Evolutionary conservation across 164 flowering plant species (phyloP).

Genomic region (Berberis vulgaris): DNA sequence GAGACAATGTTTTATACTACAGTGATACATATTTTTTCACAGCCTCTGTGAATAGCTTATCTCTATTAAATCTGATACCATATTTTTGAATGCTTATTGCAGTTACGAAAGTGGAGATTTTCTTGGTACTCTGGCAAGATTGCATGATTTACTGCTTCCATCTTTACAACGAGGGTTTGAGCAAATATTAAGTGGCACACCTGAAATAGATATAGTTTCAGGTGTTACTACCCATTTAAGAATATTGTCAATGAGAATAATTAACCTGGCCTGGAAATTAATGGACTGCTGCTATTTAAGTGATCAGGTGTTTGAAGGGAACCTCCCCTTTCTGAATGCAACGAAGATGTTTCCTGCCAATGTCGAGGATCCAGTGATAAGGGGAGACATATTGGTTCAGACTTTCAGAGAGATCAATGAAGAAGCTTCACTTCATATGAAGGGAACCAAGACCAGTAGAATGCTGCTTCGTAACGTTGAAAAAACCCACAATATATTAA

Average conservation of each 20-base stretch:
- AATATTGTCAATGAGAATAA: slow-evolving; percentile 60
- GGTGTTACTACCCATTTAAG: slow-evolving; percentile 47
- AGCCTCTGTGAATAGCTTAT: no score
- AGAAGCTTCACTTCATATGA: slow-evolving; percentile 21
- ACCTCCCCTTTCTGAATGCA: slow-evolving; percentile 28
- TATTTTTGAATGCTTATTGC: slow-evolving; percentile 11
- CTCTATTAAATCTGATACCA: background rate
- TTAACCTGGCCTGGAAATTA: slow-evolving; percentile 71
- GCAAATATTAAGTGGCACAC: slow-evolving; percentile 22
- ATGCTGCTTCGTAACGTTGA: slow-evolving; percentile 70
- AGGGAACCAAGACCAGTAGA: slow-evolving; percentile 25
- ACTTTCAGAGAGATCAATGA: slow-evolving; percentile 57
- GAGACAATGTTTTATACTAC: no score
- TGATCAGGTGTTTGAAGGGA: slow-evolving; percentile 42
- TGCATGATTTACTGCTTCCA: slow-evolving; percentile 84
- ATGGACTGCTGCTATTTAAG: slow-evolving; percentile 67
- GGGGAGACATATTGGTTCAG: slow-evolving; percentile 81
- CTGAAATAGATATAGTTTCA: slow-evolving; percentile 21
- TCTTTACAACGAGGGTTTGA: slow-evolving; percentile 55
- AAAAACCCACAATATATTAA: slow-evolving; percentile 30
- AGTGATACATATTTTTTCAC: no score
- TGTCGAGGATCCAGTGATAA: slow-evolving; percentile 80
- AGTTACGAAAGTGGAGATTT: slow-evolving; percentile 79
- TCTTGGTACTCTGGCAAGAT: slow-evolving; percentile 48
- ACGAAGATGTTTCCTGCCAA: slow-evolving; percentile 85